Percentiles rank a stretch among this genome's conserved stretches.
Conservation (phyloP, 176 grass and related monocot species). For the Canna indica region DNA sequence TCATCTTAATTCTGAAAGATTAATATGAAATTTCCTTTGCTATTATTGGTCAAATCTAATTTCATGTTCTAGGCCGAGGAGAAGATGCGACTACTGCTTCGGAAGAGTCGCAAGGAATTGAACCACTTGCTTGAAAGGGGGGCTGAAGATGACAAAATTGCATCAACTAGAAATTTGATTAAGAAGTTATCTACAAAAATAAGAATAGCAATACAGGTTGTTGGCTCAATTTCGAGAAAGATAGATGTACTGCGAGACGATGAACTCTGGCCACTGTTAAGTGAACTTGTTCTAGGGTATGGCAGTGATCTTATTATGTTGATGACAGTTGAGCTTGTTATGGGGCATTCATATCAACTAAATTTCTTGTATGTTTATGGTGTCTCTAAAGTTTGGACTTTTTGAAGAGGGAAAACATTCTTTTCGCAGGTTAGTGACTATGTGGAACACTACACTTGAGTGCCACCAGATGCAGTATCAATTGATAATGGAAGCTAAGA, state of each 20-base stretch:
- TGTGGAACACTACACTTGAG: slow-evolving; percentile 74
- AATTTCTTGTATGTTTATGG: too few relatives aligned
- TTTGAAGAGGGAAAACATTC: slow-evolving; percentile 7
- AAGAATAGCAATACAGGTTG: slow-evolving; percentile 58
- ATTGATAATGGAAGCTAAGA: slow-evolving; percentile 48
- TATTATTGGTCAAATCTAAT: too few relatives aligned
- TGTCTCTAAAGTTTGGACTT: too few relatives aligned
- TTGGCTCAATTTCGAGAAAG: slow-evolving; percentile 67
- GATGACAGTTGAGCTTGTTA: too few relatives aligned
- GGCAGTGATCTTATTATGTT: background rate
- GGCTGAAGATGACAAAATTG: slow-evolving; percentile 56
- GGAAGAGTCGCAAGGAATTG: slow-evolving; percentile 51
- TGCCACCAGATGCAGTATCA: slow-evolving; percentile 56
- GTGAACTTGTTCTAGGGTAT: slow-evolving; percentile 70
- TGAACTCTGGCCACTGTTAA: slow-evolving; percentile 62
- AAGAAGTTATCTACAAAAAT: slow-evolving; percentile 72
- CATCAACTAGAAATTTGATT: slow-evolving; percentile 45
- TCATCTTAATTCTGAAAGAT: background rate
- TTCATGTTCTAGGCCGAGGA: slow-evolving; percentile 49
- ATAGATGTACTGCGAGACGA: slow-evolving; percentile 76
- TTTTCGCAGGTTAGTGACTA: slow-evolving; percentile 54
- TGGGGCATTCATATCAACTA: too few relatives aligned
- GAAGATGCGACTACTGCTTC: slow-evolving; percentile 71
- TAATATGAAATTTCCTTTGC: slow-evolving; percentile 1
- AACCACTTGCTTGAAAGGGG: slow-evolving; percentile 58